phyloP scores from a whole-genome alignment of 352 stramenopile genomes.

The Heterotrichella gracilis region DNA sequence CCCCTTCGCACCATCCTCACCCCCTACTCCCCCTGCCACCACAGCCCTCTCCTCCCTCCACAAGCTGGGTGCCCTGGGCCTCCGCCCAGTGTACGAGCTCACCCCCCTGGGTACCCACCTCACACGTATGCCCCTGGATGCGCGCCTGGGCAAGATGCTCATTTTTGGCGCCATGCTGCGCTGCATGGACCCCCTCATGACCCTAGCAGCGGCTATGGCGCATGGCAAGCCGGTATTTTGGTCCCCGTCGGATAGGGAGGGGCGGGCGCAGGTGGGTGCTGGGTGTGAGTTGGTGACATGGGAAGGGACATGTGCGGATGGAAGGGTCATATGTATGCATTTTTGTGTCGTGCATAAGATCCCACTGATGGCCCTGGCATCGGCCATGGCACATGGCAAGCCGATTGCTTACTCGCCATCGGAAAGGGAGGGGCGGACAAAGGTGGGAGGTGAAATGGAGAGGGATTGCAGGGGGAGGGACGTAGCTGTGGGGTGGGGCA shows the following conservation, averaged over 20 bases:
- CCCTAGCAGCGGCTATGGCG: constrained; percentile 38
- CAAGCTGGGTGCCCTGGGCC: constrained; percentile 44
- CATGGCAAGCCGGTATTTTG: constrained; percentile 30
- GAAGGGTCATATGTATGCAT: no score
- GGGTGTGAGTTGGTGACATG: constrained; percentile 29
- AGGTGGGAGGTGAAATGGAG: constrained; percentile 28
- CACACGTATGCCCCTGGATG: constrained; percentile 63
- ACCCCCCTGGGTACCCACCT: constrained; percentile 64
- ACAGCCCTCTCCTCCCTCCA: constrained; percentile 53
- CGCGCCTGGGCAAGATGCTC: constrained; percentile 75
- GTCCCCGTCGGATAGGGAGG: constrained; percentile 27
- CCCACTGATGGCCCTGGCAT: constrained; percentile 35
- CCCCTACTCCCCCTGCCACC: no score
- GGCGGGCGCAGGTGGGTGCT: constrained; percentile 29
- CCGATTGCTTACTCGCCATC: constrained; percentile 29
- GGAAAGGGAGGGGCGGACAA: constrained; percentile 29
- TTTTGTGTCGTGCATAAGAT: no score
- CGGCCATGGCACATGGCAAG: constrained; percentile 29
- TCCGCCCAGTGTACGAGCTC: constrained; percentile 28
- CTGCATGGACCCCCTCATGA: constrained; percentile 37
- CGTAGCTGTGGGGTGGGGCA: no score
- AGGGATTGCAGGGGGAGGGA: no score
- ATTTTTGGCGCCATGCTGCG: constrained; percentile 63
- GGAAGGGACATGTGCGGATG: no score
- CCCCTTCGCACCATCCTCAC: no score